Evolutionary conservation across 108 stramenopile species (phyloP).

Genomic region (Nitzschia sp.): DNA sequence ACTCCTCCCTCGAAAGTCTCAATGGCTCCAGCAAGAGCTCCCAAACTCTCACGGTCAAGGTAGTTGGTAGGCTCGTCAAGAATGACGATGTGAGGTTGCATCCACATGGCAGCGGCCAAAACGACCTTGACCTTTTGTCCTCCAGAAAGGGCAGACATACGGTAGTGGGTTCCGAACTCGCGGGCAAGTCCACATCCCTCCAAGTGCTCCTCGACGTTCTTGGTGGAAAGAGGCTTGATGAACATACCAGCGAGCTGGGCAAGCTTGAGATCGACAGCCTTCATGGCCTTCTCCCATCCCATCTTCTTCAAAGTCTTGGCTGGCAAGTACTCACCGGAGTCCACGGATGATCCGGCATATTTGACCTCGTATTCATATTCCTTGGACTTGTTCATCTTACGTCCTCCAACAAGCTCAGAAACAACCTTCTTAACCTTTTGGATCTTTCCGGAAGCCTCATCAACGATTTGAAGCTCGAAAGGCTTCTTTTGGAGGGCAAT

Average conservation of each 20-base stretch:
- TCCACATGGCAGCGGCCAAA: slow-evolving; percentile 99
- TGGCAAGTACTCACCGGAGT: slow-evolving; percentile 85
- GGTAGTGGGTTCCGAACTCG: slow-evolving; percentile 98
- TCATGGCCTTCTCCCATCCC: slow-evolving; percentile 98
- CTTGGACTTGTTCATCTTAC: slow-evolving; percentile 94
- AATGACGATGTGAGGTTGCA: slow-evolving; percentile 96
- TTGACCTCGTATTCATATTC: slow-evolving; percentile 97
- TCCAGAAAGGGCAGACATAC: slow-evolving; percentile 96
- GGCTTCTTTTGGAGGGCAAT: slow-evolving; percentile 90
- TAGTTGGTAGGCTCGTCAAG: slow-evolving; percentile 99
- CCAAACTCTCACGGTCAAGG: slow-evolving; percentile 96
- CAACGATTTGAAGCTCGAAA: slow-evolving; percentile 91
- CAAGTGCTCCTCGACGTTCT: slow-evolving; percentile 98
- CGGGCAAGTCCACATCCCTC: slow-evolving; percentile 95
- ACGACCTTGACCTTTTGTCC: slow-evolving; percentile 99
- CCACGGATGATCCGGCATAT: slow-evolving; percentile 84
- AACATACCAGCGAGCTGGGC: slow-evolving; percentile 94
- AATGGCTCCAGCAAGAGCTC: slow-evolving; percentile 97
- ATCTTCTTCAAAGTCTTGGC: slow-evolving; percentile 96
- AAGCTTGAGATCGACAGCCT: slow-evolving; percentile 97
- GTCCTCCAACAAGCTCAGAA: slow-evolving; percentile 91
- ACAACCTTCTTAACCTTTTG: slow-evolving; percentile 97
- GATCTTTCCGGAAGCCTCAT: slow-evolving; percentile 94
- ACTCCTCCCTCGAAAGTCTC: slow-evolving; percentile 96
- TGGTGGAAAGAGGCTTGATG: slow-evolving; percentile 91